Base-by-base conservation (phyloP, 2,329 filamentous ascomycete species). In the Pestalotiopsis sp. region DNA sequence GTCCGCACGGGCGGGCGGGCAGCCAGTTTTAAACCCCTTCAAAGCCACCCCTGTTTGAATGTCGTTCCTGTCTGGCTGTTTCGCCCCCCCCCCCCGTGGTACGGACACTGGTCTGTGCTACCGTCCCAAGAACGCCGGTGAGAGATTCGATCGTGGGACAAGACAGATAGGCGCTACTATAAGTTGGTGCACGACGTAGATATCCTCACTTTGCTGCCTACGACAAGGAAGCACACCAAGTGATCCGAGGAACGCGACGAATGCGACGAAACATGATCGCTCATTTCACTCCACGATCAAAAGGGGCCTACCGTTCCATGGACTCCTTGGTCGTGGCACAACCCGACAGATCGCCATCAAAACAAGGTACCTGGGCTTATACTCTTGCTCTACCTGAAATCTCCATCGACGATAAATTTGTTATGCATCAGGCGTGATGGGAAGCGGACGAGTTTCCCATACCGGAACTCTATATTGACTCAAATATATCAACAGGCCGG, bases 341-440 rank as follows among this genome's bases (percentile, higher is more conserved):
- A 35, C 22, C 14, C n/a, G 22, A 26, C 56, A 58, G 44, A 26
- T 35, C n/a, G 22, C 56, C 56, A 26, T 20, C 56, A 7, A 3
- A 14, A 13, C 56, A 26, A 58, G 56, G 26, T 38, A 11, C 58
- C 58, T 30, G 30, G 58, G 44, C 20, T 52, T 61, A 61, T 61
- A 61, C 58, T 61, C 58, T 61, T 55, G 44, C 62, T 57, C 44
- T 56, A 57, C 48, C 62, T 65, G 62, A 57, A 65, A 24, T 56
- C 44, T 56, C 62, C 62, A 65, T 55, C 62, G 14, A 65, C 56
- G 52, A 65, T 65, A 56, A 22, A 65, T 44, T 56, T 26, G 13
- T 59, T 44, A 40, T 66, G 57, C 57, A 38, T 22, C 55, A 59
- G 38, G 64, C 26, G 17, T 66, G 14, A 58, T 66, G 52, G 52